Percentiles rank a stretch among this genome's conserved stretches.
Conservation (phyloP, 208 protist genomes). For the Leishmania arabica region DNA sequence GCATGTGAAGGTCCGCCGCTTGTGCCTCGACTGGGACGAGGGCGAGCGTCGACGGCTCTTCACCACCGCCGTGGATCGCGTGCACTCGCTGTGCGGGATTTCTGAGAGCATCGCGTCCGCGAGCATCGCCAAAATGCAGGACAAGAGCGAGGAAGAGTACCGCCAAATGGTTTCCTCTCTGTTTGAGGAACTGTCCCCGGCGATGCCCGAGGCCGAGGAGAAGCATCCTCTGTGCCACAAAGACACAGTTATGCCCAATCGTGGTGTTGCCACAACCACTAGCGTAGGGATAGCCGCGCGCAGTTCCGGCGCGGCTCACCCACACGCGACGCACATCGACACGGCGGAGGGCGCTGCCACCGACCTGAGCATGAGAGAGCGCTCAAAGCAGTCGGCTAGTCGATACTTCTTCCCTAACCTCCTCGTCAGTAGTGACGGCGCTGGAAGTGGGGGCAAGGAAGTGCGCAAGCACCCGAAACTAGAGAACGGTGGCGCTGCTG, state of each 20-base stretch:
- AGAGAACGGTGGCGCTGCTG: background rate
- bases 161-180: background rate
- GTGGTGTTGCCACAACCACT: background rate
- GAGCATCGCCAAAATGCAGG: constrained; percentile 20
- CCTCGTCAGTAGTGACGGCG: background rate
- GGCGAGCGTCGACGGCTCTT: constrained; percentile 47
- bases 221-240: constrained; percentile 2
- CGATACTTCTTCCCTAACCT: background rate
- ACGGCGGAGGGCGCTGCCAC: constrained; percentile 6
- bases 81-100: constrained; percentile 13
- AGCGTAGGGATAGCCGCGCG: background rate
- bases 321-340: background rate
- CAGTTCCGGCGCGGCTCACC: background rate
- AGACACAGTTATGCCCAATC: background rate
- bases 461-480: background rate
- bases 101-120: constrained; percentile 14
- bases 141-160: constrained; percentile 26
- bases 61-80: background rate
- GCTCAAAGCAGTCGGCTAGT: background rate
- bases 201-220: constrained; percentile 9
- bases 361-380: background rate
- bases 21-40: constrained; percentile 55
- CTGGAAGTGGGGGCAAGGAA: background rate
- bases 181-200: constrained; percentile 20
- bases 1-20: constrained; percentile 29